Evolutionary conservation across 345 rosid genomes (phyloP), one percentile per base, ranked within the genome.

Genomic region (Punica granatum): DNA sequence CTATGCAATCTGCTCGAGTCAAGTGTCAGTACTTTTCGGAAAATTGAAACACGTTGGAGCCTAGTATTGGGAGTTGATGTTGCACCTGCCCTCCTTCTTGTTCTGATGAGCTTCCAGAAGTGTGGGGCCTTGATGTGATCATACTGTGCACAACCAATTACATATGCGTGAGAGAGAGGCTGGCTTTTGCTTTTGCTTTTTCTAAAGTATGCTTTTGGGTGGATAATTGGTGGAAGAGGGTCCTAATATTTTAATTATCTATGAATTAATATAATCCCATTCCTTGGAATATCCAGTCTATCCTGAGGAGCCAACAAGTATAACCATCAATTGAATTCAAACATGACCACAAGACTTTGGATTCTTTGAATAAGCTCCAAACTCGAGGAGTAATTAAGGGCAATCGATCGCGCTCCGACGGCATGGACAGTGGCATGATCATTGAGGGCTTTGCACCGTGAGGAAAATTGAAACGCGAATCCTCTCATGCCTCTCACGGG

Each of bases 141-240:
- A 26, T 56, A 26, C 61, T 56, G 31, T 23, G 61, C 13, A 30
- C 61, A 54, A 37, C 26, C 60, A 12, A 30, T 56, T 7, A 1
- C 12, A 53, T 53, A 25, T 53, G 31, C 9, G 31, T 9, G 59
- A 53, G 31, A 23, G 14, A 53, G 15, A 8, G 28, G 58, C 58
- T n/a, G 23, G 33, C 34, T 56, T 56, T 49, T 49, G 54, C 54
- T 49, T 56, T 30, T 56, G 34, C 61, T 56, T 56, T 49, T 56
- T 56, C 34, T 26, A 30, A 56, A 28, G 33, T 26, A 8, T 26
- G 61, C 61, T 56, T 56, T 56, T 56, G 61, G 61, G 61, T 56
- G 61, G 61, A 56, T 56, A 1, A 56, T 56, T 56, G 61, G 61
- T 56, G 34, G 61, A 56, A 56, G 31, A n/a, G 59, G n/a, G 26